A percentile compares a stretch with the other conserved stretches of the same genome.
phyloP scores from a whole-genome alignment of 2,329 filamentous ascomycete genomes.

The Bipolaris victoriae region DNA sequence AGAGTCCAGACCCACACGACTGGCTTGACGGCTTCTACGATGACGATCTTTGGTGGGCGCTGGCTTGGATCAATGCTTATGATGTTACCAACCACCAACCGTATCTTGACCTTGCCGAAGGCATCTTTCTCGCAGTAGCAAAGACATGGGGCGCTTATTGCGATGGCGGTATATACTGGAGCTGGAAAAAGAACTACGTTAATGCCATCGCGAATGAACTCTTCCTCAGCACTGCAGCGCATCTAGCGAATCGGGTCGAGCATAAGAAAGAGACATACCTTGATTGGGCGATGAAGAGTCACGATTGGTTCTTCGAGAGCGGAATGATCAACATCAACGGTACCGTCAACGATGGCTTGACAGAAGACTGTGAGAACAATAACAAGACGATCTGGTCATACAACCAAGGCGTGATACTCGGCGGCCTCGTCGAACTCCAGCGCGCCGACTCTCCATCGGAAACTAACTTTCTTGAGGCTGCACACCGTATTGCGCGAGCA shows the following conservation, averaged over 20 bases:
- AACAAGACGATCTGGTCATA: constrained; percentile 58
- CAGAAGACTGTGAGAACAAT: constrained; percentile 60
- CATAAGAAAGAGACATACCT: constrained; percentile 50
- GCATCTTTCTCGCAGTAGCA: constrained; percentile 57
- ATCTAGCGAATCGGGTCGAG: constrained; percentile 58
- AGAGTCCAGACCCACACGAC: constrained; percentile 24
- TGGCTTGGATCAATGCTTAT: constrained; percentile 62
- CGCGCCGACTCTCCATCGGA: constrained; percentile 45
- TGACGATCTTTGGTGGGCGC: constrained; percentile 59
- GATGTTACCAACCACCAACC: constrained; percentile 55
- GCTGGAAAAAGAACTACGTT: constrained; percentile 53
- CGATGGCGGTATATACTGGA: constrained; percentile 59
- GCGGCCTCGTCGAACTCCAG: constrained; percentile 62
- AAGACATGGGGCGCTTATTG: constrained; percentile 49
- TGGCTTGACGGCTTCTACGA: constrained; percentile 58
- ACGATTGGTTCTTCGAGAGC: constrained; percentile 58
- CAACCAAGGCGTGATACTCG: constrained; percentile 67
- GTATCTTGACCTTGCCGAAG: constrained; percentile 56
- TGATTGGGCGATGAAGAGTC: constrained; percentile 55
- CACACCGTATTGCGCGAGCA: constrained; percentile 49
- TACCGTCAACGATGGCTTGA: constrained; percentile 62
- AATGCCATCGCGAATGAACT: constrained; percentile 65
- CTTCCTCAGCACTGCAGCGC: constrained; percentile 61
- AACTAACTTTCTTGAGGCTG: constrained; percentile 42
- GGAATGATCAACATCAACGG: constrained; percentile 57